A percentile compares a stretch with the other conserved stretches of the same genome.
phyloP scores from a whole-genome alignment of 345 rosid species.

The Pistacia atlantica region DNA sequence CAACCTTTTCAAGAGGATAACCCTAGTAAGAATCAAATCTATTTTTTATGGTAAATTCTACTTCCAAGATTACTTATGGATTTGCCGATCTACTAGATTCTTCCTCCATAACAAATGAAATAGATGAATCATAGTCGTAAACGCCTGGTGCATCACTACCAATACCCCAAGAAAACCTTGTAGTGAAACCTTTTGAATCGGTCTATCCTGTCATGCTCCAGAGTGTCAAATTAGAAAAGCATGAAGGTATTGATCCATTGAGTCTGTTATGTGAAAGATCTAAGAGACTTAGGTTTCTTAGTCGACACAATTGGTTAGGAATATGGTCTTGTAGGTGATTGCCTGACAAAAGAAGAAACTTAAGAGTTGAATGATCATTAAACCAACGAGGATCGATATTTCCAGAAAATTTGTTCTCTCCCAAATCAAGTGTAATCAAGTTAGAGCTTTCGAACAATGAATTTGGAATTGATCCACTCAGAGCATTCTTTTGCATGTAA shows the following conservation, averaged over 20 bases:
- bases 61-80: not conserved
- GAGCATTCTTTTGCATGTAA: not conserved
- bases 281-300: not conserved
- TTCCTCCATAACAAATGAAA: too few species aligned
- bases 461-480: not conserved
- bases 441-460: not conserved
- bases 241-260: conserved; percentile 11
- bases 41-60: conserved; percentile 22
- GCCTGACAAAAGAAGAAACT: not conserved
- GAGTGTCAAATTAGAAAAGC: not conserved
- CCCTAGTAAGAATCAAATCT: conserved; percentile 28
- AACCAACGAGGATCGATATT: not conserved
- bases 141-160: too few species aligned
- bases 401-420: not conserved
- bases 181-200: too few species aligned
- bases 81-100: too few species aligned
- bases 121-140: too few species aligned
- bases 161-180: too few species aligned
- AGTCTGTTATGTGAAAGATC: conserved; percentile 10
- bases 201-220: not conserved
- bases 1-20: not conserved
- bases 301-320: not conserved
- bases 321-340: not conserved
- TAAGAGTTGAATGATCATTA: not conserved
- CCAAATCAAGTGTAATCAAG: not conserved